phyloP scores from a whole-genome alignment of 345 rosid genomes.

The Draba incana region DNA sequence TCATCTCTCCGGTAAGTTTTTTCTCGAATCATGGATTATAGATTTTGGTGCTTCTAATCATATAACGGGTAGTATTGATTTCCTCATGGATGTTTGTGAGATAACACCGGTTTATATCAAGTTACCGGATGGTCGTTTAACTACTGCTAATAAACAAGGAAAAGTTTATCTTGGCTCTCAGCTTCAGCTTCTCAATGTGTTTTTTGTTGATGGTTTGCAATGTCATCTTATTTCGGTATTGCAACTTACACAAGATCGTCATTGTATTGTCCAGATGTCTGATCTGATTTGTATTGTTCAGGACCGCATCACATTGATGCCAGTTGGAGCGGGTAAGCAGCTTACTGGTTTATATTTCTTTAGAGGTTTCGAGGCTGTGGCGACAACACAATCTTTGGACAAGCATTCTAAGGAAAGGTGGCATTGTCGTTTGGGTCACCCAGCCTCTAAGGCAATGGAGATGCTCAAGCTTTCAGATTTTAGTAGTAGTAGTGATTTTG shows the following conservation, averaged over 20 bases:
- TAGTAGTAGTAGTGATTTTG: too few relatives aligned
- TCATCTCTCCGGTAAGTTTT: background rate
- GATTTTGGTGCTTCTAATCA: background rate
- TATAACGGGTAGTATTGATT: background rate
- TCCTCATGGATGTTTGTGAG: background rate
- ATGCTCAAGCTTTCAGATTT: too few relatives aligned
- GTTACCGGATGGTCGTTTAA: background rate
- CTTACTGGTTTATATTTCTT: background rate
- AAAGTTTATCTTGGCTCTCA: background rate
- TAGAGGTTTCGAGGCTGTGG: background rate
- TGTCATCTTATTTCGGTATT: background rate
- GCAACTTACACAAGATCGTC: background rate
- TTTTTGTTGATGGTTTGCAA: background rate
- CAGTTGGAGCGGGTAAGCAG: background rate
- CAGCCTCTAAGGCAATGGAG: too few relatives aligned
- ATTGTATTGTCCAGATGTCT: background rate
- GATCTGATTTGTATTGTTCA: background rate
- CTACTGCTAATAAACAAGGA: background rate
- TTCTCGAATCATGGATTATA: background rate
- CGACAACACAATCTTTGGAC: background rate
- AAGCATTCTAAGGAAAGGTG: too few relatives aligned
- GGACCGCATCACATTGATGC: background rate
- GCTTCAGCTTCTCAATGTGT: background rate
- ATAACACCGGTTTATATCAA: background rate
- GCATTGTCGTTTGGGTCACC: too few relatives aligned